phyloP scores from a whole-genome alignment of 2,329 filamentous ascomycete genomes.

The Lasiodiplodia sp. region DNA sequence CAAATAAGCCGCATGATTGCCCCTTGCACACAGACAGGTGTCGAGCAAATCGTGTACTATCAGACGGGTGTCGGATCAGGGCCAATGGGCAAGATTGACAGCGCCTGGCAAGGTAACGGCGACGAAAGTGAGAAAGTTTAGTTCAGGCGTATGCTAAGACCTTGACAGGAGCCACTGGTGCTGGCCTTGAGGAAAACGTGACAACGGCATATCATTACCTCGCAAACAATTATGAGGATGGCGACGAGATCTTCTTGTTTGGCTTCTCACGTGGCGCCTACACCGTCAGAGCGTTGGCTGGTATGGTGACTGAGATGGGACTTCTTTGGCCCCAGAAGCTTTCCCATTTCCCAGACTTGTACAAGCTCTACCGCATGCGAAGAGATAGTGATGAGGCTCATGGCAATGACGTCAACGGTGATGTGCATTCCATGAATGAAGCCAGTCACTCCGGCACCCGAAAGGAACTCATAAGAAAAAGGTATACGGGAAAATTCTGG shows the following conservation, averaged over 20 bases:
- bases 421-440: not conserved
- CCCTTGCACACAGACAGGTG: slow-evolving; percentile 34
- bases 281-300: slow-evolving; percentile 49
- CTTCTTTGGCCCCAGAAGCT: slow-evolving; percentile 55
- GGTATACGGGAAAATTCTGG: not conserved
- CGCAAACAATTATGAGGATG: slow-evolving; percentile 59
- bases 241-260: slow-evolving; percentile 53
- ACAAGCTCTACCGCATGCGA: slow-evolving; percentile 37
- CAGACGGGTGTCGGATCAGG: slow-evolving; percentile 36
- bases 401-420: too few relatives aligned
- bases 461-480: not conserved
- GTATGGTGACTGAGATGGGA: slow-evolving; percentile 55
- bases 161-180: too few relatives aligned
- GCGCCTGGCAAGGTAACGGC: too few relatives aligned
- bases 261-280: slow-evolving; percentile 57
- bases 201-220: slow-evolving; percentile 60
- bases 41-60: slow-evolving; percentile 59
- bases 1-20: slow-evolving; percentile 58
- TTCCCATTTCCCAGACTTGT: slow-evolving; percentile 53
- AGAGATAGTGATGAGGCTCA: not conserved
- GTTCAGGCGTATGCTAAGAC: too few relatives aligned
- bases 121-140: too few relatives aligned
- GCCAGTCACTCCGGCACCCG: too few relatives aligned
- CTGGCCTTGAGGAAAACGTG: slow-evolving; percentile 52
- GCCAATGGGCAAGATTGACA: too few relatives aligned